Base-by-base conservation (phyloP, 257 asterid species). In the Capsicum pubescens region DNA sequence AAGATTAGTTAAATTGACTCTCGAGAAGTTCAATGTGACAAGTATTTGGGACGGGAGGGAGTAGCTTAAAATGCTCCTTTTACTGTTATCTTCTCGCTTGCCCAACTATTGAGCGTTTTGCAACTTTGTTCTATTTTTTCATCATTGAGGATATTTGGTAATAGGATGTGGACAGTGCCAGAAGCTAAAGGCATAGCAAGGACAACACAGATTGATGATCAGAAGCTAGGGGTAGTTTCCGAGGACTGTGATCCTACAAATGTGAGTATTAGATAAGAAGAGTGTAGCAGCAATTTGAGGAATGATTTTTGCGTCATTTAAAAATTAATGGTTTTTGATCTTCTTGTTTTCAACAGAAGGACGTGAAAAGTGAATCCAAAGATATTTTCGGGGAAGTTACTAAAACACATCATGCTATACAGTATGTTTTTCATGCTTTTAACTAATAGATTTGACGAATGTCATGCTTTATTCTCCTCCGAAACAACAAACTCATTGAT, bases 101-200 rank as follows among this genome's bases (percentile, higher is more conserved):
- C 60, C 15, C 60, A 74, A 50, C 7, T 52, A 76, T 76, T 76
- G 48, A 52, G 81, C 81, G 21, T 52, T 54, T 52, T 76, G 63
- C 81, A 76, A 76, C 3, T 19, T 72, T 72, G 48, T 76, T 52
- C 63, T 76, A 52, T 50, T 50, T 74, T 74, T 14, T 74, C 81
- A 74, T 21, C 4, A 50, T 19, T 50, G 12, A 19, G 16, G 48
- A 5, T 68, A 14, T 66, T 82, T 82, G 44, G 81, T 86, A 85
- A 68, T 88, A 95, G 99, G 91, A 93, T 94, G 97, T 95, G 98
- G 99, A 68, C 89, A 79, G 92, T 93, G 50, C 98, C 99, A 39
- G 99, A 94, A 87, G 94, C 91, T 82, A 90, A 88, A 85, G 93
- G 87, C 80, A 85, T 86, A 39, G 84, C 97, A 14, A 85, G 91